These are phyloP conservation scores for Silybum marianum DNA, from an alignment of 129 eudicot genomes.

Conservation along the genomic window DNA sequence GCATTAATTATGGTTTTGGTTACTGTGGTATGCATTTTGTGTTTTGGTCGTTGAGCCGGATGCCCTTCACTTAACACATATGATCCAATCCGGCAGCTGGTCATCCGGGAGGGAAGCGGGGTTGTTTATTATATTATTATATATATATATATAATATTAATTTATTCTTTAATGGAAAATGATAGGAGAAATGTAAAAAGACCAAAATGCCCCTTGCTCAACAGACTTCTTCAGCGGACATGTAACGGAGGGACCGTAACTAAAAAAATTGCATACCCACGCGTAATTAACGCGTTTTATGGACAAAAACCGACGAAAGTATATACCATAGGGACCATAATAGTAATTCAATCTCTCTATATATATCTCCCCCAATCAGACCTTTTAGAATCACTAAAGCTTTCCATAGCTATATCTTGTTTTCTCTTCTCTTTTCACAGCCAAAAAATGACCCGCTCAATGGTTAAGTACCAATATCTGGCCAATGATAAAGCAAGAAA, in stretches of 20 bases:
- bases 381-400: neutral
- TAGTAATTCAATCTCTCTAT: neutral
- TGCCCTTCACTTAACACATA: neutral
- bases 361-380: neutral
- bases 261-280: neutral
- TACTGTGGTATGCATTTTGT: neutral
- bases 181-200: neutral
- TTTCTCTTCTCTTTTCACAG: neutral
- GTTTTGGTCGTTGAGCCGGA: too few relatives aligned
- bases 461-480: constrained; percentile 22
- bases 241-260: neutral
- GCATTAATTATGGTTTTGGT: neutral
- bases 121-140: neutral
- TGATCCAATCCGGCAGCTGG: neutral
- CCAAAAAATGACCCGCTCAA: constrained; percentile 35
- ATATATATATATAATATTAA: constrained; percentile 13
- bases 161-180: neutral
- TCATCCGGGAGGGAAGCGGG: neutral
- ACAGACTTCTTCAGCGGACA: neutral
- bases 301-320: neutral
- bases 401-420: neutral
- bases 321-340: neutral
- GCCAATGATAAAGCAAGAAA: constrained; percentile 14
- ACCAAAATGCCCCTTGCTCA: neutral
- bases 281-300: neutral